Base-by-base conservation (phyloP, 2,329 filamentous ascomycete species). In the Aspergillus calidoustus region DNA sequence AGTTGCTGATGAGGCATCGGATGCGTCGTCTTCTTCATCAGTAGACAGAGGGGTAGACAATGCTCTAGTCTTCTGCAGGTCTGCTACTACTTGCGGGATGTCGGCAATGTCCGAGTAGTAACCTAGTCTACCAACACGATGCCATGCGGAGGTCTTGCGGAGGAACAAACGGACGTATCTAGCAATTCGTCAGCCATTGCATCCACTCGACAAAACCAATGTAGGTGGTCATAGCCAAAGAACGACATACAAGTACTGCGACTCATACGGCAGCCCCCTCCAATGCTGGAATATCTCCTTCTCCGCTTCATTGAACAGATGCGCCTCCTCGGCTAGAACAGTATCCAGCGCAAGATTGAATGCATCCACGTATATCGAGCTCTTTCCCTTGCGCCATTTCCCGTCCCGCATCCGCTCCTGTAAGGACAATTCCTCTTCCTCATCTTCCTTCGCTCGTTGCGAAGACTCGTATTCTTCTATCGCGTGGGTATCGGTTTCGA, bases 291-390 rank as follows among this genome's bases (percentile, higher is more conserved):
- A 98, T 0, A 98, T 84, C 15, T 85, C 81, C 70, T 84, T 86
- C 76, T 99, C 95, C 19, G 87, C 89, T 61, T 88, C 86, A 69
- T 95, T 86, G 73, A 98, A 99, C 0, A 99, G 80, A 76, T 97
- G 92, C 0, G 86, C 85, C 77, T 99, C 95, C 60, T 98, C 92
- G 53, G 92, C 88, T 13, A 98, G 79, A 3, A 99, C 95, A 0
- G 92, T 97, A 62, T 94, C 89, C 53, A 99, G 80, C 2, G 94
- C 92, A 15, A 98, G 82, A 71, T 97, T 97, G 82, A 99, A 99
- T 0, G 95, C 95, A 78, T 99, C 95, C 19, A 97, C 92, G 71
- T 99, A 99, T 59, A 99, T 92, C 1, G 93, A 98, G 71, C 89
- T 96, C 74, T 87, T 89, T 0, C 92, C 92, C 70, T 84, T 87